A percentile compares a stretch with the other conserved stretches of the same genome.
Evolutionary conservation across 306 rosid genomes (phyloP).

Genomic region (Datisca glomerata): DNA sequence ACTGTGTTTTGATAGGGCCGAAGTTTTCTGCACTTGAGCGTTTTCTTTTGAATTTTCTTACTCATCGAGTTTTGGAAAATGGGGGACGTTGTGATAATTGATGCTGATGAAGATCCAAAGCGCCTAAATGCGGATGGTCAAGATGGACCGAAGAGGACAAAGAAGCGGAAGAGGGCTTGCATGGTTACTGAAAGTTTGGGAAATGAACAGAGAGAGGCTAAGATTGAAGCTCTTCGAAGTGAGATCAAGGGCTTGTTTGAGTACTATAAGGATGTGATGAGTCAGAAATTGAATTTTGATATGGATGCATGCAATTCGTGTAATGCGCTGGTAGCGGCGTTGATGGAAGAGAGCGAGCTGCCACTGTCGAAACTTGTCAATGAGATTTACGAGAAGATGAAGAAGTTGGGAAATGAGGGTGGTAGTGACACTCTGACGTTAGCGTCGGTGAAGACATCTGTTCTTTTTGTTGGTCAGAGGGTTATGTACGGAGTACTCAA

Average conservation of each 20-base stretch:
- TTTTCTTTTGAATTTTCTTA: too few species aligned
- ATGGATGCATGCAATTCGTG: slow-evolving; percentile 18
- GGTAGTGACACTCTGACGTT: slow-evolving; percentile 29
- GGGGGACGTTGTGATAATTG: slow-evolving; percentile 17
- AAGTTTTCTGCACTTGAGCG: too few species aligned
- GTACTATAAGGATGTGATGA: slow-evolving; percentile 38
- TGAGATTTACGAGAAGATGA: slow-evolving; percentile 34
- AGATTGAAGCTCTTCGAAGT: slow-evolving; percentile 25
- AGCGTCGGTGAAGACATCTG: slow-evolving; percentile 57
- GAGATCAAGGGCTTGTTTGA: slow-evolving; percentile 50
- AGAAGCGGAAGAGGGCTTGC: slow-evolving; percentile 46
- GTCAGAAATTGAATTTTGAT: slow-evolving; percentile 26
- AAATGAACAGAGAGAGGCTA: slow-evolving; percentile 30
- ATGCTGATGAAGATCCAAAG: slow-evolving; percentile 14
- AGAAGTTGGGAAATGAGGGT: slow-evolving; percentile 9
- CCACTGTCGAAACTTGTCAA: slow-evolving; percentile 66
- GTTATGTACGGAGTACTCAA: slow-evolving; percentile 62
- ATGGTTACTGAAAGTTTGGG: slow-evolving; percentile 16
- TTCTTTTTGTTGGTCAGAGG: slow-evolving; percentile 66
- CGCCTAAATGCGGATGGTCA: slow-evolving; percentile 14
- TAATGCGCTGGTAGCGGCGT: slow-evolving; percentile 41
- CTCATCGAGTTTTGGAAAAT: slow-evolving; percentile 21
- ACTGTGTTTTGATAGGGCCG: neutral
- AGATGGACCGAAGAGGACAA: slow-evolving; percentile 25
- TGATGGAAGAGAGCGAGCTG: slow-evolving; percentile 71